Percentiles rank a stretch among this genome's conserved stretches.
phyloP scores from a whole-genome alignment of 2,329 filamentous ascomycete species.

The Pseudogymnoascus sp. region DNA sequence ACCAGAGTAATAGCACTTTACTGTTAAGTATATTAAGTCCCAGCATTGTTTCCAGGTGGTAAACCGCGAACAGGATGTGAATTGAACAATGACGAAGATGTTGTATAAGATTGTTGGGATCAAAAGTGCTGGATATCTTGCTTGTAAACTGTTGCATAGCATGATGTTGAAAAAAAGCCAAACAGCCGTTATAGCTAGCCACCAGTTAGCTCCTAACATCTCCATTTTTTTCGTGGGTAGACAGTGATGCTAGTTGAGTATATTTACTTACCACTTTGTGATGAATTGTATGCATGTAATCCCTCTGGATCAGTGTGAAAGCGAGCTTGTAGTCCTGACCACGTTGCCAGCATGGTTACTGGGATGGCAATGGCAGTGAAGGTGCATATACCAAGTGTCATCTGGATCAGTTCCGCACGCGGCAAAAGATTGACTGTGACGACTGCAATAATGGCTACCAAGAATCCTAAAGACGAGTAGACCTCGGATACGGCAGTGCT shows the following conservation, averaged over 20 bases:
- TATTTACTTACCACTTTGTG: slow-evolving; percentile 10
- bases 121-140: slow-evolving; percentile 9
- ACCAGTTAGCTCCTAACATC: neutral
- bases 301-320: slow-evolving; percentile 3
- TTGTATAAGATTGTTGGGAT: slow-evolving; percentile 11
- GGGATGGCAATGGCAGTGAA: slow-evolving; percentile 7
- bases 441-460: slow-evolving; percentile 9
- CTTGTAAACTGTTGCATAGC: slow-evolving; percentile 4
- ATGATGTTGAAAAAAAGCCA: slow-evolving; percentile 9
- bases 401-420: slow-evolving; percentile 2
- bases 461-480: slow-evolving; percentile 4
- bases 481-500: slow-evolving; percentile 1
- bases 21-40: slow-evolving; percentile 4
- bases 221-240: neutral
- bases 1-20: slow-evolving; percentile 10
- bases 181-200: slow-evolving; percentile 3
- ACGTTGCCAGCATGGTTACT: neutral
- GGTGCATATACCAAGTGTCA: neutral
- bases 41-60: slow-evolving; percentile 9
- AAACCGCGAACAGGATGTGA: slow-evolving; percentile 9
- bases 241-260: neutral
- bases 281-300: slow-evolving; percentile 7
- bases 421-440: slow-evolving; percentile 10
- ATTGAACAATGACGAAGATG: slow-evolving; percentile 10
- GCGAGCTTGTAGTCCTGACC: slow-evolving; percentile 6